Base-by-base conservation (phyloP, 352 stramenopile genomes). In the Chrysophaeum taylorii region DNA sequence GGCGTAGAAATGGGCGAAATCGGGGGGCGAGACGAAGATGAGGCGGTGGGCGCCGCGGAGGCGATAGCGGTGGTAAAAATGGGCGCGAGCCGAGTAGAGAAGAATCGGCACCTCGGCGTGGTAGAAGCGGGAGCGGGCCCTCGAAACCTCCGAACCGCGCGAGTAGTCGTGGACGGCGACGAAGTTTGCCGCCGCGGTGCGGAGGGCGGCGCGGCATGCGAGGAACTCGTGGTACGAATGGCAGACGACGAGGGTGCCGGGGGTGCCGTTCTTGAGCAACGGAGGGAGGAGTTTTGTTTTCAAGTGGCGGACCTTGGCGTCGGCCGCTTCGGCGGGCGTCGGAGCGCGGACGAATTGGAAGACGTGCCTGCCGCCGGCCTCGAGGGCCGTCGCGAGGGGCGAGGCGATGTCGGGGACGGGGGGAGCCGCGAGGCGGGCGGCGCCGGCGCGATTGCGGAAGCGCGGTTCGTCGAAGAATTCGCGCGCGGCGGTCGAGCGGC, bases 191-290 rank as follows among this genome's bases (percentile, higher is more conserved):
- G 23, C 81, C 1, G 68, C 60, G 63, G 83, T 84, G 31, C 86
- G 66, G 0, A 88, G 72, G 0, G 79, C 53, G 70, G 91, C 90
- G 25, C 87, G 76, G 5, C 90, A 63, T 5, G 79, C 72, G 23
- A 90, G 73, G 78, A 88, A 92, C 63, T 91, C 84, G 73, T 89
- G 89, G 74, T 92, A 92, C 23, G 76, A 85, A 15, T 84, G 83
- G 31, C 89, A 82, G 54, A 84, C 89, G 33, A 92, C 80, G 53
- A 91, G 69, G 0, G 79, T 87, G 21, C 5, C 57, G 57, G 33
- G 18, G 9, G 12, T 5, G 45, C 18, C 12, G 7, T 7, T 7
- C 61, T 75, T 73, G 61, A 76, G 70, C 31, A 94, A 71, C 64
- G 83, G 77, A 16, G 83, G 80, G 0, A 92, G 71, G 0, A 94